Conservation (phyloP, 441 rosid genomes). For the Macaranga tanarius region DNA sequence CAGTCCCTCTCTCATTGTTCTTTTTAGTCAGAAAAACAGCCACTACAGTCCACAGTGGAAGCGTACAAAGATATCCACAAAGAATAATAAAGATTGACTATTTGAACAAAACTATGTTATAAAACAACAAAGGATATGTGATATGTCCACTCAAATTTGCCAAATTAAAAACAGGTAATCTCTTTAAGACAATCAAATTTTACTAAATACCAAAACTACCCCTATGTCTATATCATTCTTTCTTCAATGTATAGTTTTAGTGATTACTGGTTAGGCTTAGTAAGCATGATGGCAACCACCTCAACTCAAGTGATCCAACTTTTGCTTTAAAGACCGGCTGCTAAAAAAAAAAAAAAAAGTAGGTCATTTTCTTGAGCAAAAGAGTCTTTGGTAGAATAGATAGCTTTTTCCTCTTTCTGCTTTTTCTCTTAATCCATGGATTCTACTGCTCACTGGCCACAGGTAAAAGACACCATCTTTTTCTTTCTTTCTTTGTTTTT, state of each 20-base stretch:
- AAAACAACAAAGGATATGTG: neutral
- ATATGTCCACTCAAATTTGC: neutral
- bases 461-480: constrained; percentile 31
- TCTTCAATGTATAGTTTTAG: neutral
- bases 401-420: constrained; percentile 7
- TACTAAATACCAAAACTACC: neutral
- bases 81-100: constrained; percentile 5
- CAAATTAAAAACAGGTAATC: neutral
- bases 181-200: no score
- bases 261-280: no score
- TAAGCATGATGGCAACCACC: neutral
- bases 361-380: constrained; percentile 9
- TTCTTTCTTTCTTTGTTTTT: constrained; percentile 1
- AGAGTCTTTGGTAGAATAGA: neutral
- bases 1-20: no score
- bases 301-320: neutral
- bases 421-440: constrained; percentile 39
- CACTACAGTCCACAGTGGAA: neutral
- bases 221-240: neutral
- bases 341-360: neutral
- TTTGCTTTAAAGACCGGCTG: constrained; percentile 9
- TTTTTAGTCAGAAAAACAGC: neutral
- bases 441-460: constrained; percentile 43
- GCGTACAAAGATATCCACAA: neutral
- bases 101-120: no score